Evolutionary conservation across 129 eudicot species (phyloP), one percentile per base, ranked within the genome.

Genomic region (Arctium minus): DNA sequence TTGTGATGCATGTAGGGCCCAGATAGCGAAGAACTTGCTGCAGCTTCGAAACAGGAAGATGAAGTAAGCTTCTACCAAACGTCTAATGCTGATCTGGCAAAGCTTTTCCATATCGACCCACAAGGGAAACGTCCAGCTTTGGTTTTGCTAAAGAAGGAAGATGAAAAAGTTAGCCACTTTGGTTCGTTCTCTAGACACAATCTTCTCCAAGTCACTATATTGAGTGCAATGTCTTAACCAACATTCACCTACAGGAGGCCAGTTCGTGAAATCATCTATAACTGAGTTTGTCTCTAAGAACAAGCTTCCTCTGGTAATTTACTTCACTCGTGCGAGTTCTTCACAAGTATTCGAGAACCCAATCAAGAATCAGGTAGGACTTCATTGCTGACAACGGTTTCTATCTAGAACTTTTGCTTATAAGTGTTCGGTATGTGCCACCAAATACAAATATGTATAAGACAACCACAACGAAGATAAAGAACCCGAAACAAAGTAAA

Each of bases 1-100:
- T 70, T 53, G 42, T 69, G 12, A 62, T 74, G 68, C 56, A 31
- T 83, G 80, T 80, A 94, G 98, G 98, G 97, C 77, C 80, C 86
- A 76, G 90, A 90, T 3, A 90, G 87, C 29, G 92, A 91, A 74
- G 97, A 88, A 85, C 89, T 92, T 75, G 86, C 88, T 88, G 98
- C 92, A 72, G 98, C 97, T 79, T 89, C 98, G 38, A 90, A 89
- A 60, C 87, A 86, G 68, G 97, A 90, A 74, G 94, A 91, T 83
- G 94, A 90, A 85, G 93, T 94, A 42, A 89, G 82, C 81, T 94
- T 92, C 85, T 94, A 94, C 79, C 98, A 94, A 76, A 91, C 94
- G 2, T 70, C 89, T 64, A 82, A 32, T 84, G 88, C 88, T 62
- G 97, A 94, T 69, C 90, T 94, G 69, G 98, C 98, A 72, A 90